Evolutionary conservation across 2,329 filamentous ascomycete genomes (phyloP).

Genomic region (Exophiala viscosa): DNA sequence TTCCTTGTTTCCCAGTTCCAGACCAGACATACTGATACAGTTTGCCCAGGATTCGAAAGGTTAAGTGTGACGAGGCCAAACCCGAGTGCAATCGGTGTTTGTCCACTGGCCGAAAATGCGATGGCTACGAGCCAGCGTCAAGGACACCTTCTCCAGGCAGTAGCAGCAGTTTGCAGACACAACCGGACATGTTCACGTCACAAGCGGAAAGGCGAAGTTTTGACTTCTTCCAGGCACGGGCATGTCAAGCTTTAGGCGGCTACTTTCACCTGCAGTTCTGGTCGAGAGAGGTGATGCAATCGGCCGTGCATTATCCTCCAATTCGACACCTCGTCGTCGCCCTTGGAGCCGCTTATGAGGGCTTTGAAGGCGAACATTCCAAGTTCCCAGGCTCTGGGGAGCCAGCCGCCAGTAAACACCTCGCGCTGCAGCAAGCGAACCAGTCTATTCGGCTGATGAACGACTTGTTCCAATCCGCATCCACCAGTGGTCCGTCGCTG

Average conservation of each 20-base stretch:
- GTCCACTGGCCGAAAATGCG: constrained; percentile 55
- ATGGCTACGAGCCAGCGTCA: constrained; percentile 45
- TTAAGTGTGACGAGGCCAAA: constrained; percentile 57
- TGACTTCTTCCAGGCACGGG: constrained; percentile 41
- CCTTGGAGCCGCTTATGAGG: constrained; percentile 49
- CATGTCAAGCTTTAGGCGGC: constrained; percentile 42
- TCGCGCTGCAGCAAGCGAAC: constrained; percentile 48
- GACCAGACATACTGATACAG: not conserved
- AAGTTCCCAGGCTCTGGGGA: constrained; percentile 5
- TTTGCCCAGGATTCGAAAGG: constrained; percentile 37
- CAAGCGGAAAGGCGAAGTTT: constrained; percentile 38
- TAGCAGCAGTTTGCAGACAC: constrained; percentile 18
- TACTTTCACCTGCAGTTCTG: constrained; percentile 46
- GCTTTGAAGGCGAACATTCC: constrained; percentile 18
- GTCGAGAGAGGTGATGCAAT: constrained; percentile 45
- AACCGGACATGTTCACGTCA: constrained; percentile 30
- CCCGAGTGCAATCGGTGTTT: constrained; percentile 53
- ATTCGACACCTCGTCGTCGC: constrained; percentile 51
- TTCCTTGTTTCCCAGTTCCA: not conserved
- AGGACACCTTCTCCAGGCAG: constrained; percentile 19
- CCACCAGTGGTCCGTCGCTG: constrained; percentile 31
- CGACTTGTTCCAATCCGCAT: constrained; percentile 33
- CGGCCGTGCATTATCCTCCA: constrained; percentile 45
- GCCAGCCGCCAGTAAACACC: constrained; percentile 27
- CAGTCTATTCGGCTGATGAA: constrained; percentile 44